Base-by-base conservation (phyloP, 352 stramenopile species). In the Phytophthora foliorum region DNA sequence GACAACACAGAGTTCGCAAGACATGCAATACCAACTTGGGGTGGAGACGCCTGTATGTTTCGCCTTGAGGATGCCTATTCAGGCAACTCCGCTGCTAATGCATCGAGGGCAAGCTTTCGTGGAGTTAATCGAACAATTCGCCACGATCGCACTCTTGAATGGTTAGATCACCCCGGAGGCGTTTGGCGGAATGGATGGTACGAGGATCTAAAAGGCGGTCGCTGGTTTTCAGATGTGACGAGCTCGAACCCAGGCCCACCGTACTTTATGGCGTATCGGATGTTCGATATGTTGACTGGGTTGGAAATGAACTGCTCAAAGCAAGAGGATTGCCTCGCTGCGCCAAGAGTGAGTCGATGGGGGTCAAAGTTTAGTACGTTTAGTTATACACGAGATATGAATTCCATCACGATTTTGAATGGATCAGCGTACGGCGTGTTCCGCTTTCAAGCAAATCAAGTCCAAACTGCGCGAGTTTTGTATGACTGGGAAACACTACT, bases 401-500 rank as follows among this genome's bases (percentile, higher is more conserved):
- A 58, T 27, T 73, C 69, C 4, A 53, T 78, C 24, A 19, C 25
- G 8, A 64, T 78, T 34, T 38, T 59, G 29, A 75, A 72, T 42
- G 72, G 41, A 10, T n/a, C 38, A 8, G 58, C 46, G 7, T 70
- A 60, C 22, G 72, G 74, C 4, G 13, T 79, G 10, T 85, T 76
- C 38, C 21, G 61, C 0, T 81, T 67, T 7, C 52, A 78, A 42
- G 21, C 25, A 0, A 21, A 24, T 1, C 32, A 41, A 17, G 38
- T 27, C 0, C n/a, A 21, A 3, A 53, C 54, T 14, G 45, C 68
- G 3, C 19, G 31, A 1, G 74, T 61, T 21, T 25, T 60, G 1
- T 86, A 81, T 39, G 63, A 75, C 38, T 72, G 78, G 56, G 60
- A 78, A 24, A 68, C 56, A 4, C 22, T 77, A 0, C 65, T 86